A percentile compares a stretch with the other conserved stretches of the same genome.
Conservation (phyloP, 1,284 basidiomycete genomes). For the Hemileia vastatrix region DNA sequence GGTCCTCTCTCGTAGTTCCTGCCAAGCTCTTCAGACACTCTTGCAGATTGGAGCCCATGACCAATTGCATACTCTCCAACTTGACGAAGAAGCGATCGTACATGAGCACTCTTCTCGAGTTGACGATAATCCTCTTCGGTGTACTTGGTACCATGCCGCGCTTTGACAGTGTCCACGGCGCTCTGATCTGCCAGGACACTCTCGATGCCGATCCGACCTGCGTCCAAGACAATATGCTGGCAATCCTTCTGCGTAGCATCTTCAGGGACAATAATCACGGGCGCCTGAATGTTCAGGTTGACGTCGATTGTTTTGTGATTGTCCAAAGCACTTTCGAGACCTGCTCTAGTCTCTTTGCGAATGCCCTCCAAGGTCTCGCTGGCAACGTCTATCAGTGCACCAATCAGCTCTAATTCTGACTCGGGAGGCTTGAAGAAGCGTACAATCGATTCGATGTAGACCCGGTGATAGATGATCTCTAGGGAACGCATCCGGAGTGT, state of each 20-base stretch:
- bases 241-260: slow-evolving; percentile 62
- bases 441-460: slow-evolving; percentile 85
- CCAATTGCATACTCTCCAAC: slow-evolving; percentile 67
- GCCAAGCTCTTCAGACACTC: slow-evolving; percentile 68
- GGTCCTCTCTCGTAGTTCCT: no score
- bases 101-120: slow-evolving; percentile 86
- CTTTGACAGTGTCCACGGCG: slow-evolving; percentile 65
- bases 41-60: slow-evolving; percentile 76
- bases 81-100: slow-evolving; percentile 84
- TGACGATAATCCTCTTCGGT: slow-evolving; percentile 77
- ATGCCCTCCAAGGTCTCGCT: slow-evolving; percentile 89
- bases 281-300: slow-evolving; percentile 93
- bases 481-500: slow-evolving; percentile 86
- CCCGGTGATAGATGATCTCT: slow-evolving; percentile 93
- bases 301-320: slow-evolving; percentile 94
- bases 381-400: slow-evolving; percentile 59
- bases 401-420: slow-evolving; percentile 88
- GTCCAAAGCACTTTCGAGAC: slow-evolving; percentile 84
- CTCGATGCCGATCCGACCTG: slow-evolving; percentile 88
- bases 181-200: slow-evolving; percentile 80
- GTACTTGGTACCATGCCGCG: slow-evolving; percentile 77
- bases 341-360: slow-evolving; percentile 85
- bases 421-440: slow-evolving; percentile 89
- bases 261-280: slow-evolving; percentile 92
- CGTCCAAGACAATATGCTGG: slow-evolving; percentile 84